Base-by-base conservation (phyloP, 1,284 basidiomycete genomes). In the Ganoderma leucocontextum region DNA sequence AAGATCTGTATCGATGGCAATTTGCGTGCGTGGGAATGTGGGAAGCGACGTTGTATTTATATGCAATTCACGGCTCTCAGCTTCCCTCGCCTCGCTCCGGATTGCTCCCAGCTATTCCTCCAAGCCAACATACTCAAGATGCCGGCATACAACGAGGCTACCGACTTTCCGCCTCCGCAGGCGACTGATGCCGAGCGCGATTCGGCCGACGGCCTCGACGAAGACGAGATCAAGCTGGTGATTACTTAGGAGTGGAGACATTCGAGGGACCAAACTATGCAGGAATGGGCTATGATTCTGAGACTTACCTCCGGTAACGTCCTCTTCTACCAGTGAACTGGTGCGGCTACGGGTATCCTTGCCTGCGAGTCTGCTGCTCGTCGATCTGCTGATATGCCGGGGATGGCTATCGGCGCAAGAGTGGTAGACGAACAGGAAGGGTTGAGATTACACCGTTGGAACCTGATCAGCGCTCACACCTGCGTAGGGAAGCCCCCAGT, bases 391-490 rank as follows among this genome's bases (percentile, higher is more conserved):
- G 75, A 68, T 65, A 67, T 71, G 78, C 72, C 69, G 70, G 71
- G 74, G 74, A 72, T 67, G 74, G 73, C 70, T 70, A 72, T 75
- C 73, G 75, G 78, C 63, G 64, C 67, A 68, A 68, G 70, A 63
- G 64, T 62, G 63, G 73, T 60, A 61, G 71, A 72, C 44, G 67
- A 65, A 69, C 70, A 74, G 74, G 82, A 80, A 81, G 87, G 91
- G 82, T 95, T 95, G 94, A 95, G 94, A 95, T 92, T 72, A 95
- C 88, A 95, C 94, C 94, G 94, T 91, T 89, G 82, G 92, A 94
- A 95, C 94, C 92, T 95, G 94, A 93, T 87, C 92, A 94, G 93
- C 87, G 91, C 89, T 93, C 88, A 95, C 86, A 94, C 93, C 92
- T 94, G 94, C 94, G 93, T 93, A 95, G 93, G 93, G 93, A 94